Percentiles rank a stretch among this genome's conserved stretches.
phyloP scores from a whole-genome alignment of 257 asterid genomes.

The Penstemon davidsonii region DNA sequence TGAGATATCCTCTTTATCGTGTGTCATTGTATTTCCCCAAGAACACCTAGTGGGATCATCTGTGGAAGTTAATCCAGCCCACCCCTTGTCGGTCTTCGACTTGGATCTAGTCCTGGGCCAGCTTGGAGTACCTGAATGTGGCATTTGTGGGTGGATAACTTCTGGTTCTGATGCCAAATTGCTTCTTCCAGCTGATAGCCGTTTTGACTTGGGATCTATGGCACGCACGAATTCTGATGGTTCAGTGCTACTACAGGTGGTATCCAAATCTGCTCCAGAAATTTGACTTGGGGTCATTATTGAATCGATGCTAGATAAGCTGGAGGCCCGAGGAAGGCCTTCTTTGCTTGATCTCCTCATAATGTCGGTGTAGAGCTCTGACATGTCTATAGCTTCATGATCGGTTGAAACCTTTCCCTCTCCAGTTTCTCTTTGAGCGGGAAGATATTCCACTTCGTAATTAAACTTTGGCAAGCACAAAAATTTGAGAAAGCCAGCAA shows the following conservation, averaged over 20 bases:
- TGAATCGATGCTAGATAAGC: slow-evolving; percentile 93
- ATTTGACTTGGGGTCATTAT: slow-evolving; percentile 84
- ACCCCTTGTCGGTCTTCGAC: slow-evolving; percentile 74
- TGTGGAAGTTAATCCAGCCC: slow-evolving; percentile 57
- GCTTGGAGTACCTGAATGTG: slow-evolving; percentile 74
- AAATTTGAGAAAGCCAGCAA: slow-evolving; percentile 93
- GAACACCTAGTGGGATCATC: slow-evolving; percentile 68
- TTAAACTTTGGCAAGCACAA: slow-evolving; percentile 91
- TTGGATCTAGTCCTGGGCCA: slow-evolving; percentile 94
- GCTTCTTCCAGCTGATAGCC: slow-evolving; percentile 79
- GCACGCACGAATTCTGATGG: slow-evolving; percentile 96
- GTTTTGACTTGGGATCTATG: slow-evolving; percentile 84
- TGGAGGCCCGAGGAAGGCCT: slow-evolving; percentile 94
- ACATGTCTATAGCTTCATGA: slow-evolving; percentile 66
- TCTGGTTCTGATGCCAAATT: slow-evolving; percentile 72
- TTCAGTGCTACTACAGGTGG: slow-evolving; percentile 80
- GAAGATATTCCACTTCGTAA: slow-evolving; percentile 90
- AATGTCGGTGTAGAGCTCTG: slow-evolving; percentile 85
- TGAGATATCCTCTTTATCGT: slow-evolving; percentile 91
- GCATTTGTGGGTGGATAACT: slow-evolving; percentile 81
- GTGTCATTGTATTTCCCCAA: slow-evolving; percentile 64
- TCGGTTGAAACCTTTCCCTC: slow-evolving; percentile 54
- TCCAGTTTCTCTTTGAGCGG: slow-evolving; percentile 54
- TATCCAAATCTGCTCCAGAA: slow-evolving; percentile 72
- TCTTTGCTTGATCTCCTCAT: slow-evolving; percentile 93